Conservation (phyloP, 208 protist genomes). For the Acanthamoeba sp. region DNA sequence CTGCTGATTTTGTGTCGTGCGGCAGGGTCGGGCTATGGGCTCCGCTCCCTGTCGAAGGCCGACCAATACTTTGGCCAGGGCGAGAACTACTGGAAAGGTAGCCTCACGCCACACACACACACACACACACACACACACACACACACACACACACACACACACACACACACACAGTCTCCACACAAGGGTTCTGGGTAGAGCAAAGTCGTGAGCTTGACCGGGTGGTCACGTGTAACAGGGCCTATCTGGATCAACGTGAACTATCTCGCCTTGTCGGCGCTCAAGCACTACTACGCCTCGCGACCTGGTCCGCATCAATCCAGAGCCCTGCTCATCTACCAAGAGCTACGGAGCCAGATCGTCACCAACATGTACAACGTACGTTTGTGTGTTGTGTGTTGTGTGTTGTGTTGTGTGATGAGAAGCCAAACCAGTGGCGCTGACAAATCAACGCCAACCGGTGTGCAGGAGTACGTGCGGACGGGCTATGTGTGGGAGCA, state of each 20-base stretch:
- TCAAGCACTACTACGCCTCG: conserved; percentile 81
- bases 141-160: no score
- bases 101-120: no score
- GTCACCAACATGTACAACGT: conserved; percentile 83
- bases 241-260: conserved; percentile 95
- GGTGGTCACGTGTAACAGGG: background rate
- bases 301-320: conserved; percentile 9
- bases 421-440: background rate
- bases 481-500: conserved; percentile 90
- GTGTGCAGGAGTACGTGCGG: conserved; percentile 40
- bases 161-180: no score
- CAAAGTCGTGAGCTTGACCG: no score
- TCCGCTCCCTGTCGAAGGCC: conserved; percentile 59
- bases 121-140: no score
- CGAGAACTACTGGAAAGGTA: conserved; percentile 93
- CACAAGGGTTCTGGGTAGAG: no score
- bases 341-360: conserved; percentile 83
- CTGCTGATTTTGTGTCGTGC: background rate
- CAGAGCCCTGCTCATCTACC: conserved; percentile 79
- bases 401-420: no score
- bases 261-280: conserved; percentile 87
- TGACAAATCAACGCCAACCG: background rate
- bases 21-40: conserved; percentile 44
- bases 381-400: background rate
- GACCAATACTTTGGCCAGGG: conserved; percentile 80